Evolutionary conservation across 139 green algal species (phyloP), one percentile per base, ranked within the genome.

Genomic region (Zygnema circumcarinatum): DNA sequence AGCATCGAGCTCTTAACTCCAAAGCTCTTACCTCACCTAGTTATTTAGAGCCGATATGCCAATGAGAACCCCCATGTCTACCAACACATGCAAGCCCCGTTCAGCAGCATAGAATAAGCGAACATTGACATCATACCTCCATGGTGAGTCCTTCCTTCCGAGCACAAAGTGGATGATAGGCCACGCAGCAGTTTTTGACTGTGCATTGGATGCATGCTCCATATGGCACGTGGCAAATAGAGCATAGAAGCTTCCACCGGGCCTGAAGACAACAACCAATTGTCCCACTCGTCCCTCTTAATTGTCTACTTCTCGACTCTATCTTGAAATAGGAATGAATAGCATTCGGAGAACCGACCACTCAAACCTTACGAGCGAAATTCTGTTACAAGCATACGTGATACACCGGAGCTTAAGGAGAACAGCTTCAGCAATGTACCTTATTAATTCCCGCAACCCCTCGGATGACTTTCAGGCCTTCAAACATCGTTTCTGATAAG

Each of bases 121-220:
- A n/a, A n/a, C n/a, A n/a, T 36, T 84, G 76, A 35, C 39, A n/a
- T 22, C 73, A 54, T 25, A 92, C 81, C 76, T 90, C 72, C 84
- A 93, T 89, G 36, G 7, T 21, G 29, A 86, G 85, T 0, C 94
- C 93, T 0, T 91, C 91, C 7, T 90, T 83, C 0, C 88, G 85
- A 0, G 94, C 95, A 74, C 95, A 98, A 52, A 96, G 92, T 11
- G 92, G 90, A 83, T 98, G 95, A 92, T 95, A 97, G 20, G 94
- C 83, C 1, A 82, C 74, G 72, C 92, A 95, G 91, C 95, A 98
- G 31, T 86, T 87, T 33, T 42, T 75, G 62, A 83, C 91, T 11
- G 80, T 89, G 76, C 92, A 97, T 92, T 96, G 95, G 33, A 96
- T 93, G 92, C 92, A 95, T 1, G 94, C 94, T 38, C 95, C 95